Evolutionary conservation across 2,329 filamentous ascomycete species (phyloP).

Genomic region (Aspergillus oerlinghausenensis): DNA sequence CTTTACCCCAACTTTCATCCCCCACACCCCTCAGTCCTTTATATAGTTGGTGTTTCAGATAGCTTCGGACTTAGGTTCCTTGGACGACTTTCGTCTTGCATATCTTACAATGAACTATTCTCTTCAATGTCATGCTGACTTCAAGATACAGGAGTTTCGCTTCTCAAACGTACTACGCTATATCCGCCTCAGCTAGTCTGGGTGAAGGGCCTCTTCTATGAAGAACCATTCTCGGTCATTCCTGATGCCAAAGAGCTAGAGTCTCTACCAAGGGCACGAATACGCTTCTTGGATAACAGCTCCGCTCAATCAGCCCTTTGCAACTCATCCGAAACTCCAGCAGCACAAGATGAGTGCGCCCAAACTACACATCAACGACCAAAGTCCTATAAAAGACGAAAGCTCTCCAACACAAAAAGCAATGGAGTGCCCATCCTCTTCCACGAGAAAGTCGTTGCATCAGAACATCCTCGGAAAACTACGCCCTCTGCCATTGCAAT

Average conservation of each 20-base stretch:
- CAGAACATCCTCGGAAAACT: slow-evolving; percentile 43
- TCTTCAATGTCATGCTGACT: background rate
- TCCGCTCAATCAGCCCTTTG: background rate
- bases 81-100: background rate
- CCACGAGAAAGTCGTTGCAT: slow-evolving; percentile 36
- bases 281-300: background rate
- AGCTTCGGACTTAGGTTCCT: background rate
- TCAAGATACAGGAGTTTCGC: background rate
- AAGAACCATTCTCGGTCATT: background rate
- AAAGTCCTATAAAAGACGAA: slow-evolving; percentile 15
- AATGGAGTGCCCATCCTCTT: slow-evolving; percentile 1
- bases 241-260: background rate
- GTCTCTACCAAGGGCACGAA: background rate
- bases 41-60: background rate
- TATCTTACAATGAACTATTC: background rate
- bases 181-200: background rate
- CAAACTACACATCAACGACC: slow-evolving; percentile 18
- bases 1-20: background rate
- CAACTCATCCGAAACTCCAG: background rate
- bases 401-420: slow-evolving; percentile 3
- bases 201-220: background rate
- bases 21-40: background rate
- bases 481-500: slow-evolving; percentile 44
- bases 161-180: background rate
- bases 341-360: slow-evolving; percentile 17